These are phyloP conservation scores for Vickermania spadyakhi DNA, from an alignment of 208 protist genomes.

Conservation along the genomic window DNA sequence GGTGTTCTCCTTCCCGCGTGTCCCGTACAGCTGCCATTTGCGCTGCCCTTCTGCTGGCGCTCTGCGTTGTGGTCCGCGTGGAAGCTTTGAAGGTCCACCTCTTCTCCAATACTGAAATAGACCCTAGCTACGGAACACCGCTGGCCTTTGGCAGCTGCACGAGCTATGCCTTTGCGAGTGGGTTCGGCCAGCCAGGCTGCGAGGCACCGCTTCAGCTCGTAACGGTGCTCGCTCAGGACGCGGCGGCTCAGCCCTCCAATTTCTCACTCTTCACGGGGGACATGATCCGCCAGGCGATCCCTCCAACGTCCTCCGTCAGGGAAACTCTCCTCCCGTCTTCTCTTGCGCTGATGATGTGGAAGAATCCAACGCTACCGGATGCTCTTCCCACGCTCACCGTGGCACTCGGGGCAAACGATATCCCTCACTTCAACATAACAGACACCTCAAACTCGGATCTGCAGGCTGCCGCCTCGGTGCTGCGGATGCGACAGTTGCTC, in stretches of 20 bases:
- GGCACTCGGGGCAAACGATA: constrained; percentile 28
- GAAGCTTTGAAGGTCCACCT: too few species aligned
- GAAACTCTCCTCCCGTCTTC: constrained; percentile 9
- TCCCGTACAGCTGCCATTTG: too few species aligned
- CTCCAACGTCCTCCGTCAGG: constrained; percentile 2
- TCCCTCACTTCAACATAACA: constrained; percentile 25
- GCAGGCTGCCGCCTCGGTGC: constrained; percentile 2
- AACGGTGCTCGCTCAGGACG: constrained; percentile 11
- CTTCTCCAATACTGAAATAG: not conserved
- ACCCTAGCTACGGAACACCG: not conserved
- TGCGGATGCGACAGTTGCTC: constrained; percentile 14
- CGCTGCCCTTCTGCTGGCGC: too few species aligned
- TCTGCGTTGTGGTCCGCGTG: too few species aligned
- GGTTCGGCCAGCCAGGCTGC: not conserved
- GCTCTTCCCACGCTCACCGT: constrained; percentile 6
- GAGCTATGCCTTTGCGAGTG: not conserved
- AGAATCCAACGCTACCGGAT: not conserved
- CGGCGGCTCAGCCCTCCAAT: constrained; percentile 3
- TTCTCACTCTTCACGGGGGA: constrained; percentile 21
- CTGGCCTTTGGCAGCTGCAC: not conserved
- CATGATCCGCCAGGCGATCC: constrained; percentile 18
- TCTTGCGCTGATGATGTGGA: not conserved
- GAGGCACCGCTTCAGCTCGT: constrained; percentile 12
- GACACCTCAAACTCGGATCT: constrained; percentile 6
- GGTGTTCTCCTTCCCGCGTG: too few species aligned